A percentile compares a stretch with the other conserved stretches of the same genome.
Evolutionary conservation across 805 yeast species (phyloP).

Genomic region (Hanseniaspora osmophila): DNA sequence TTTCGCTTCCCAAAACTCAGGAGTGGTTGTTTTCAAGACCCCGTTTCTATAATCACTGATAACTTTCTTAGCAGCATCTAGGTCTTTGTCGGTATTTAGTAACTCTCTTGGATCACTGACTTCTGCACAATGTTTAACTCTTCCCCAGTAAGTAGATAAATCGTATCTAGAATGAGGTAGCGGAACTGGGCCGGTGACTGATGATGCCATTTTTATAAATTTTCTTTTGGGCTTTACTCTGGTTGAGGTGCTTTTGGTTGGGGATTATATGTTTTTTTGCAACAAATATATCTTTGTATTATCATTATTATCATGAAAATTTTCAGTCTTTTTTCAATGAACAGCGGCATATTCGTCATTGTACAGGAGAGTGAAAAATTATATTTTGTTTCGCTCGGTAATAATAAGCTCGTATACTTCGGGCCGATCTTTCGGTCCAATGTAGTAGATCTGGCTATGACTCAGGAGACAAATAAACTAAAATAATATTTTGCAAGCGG

Average conservation of each 20-base stretch:
- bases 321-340: too few relatives aligned
- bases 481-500: too few relatives aligned
- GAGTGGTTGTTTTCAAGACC: slow-evolving; percentile 45
- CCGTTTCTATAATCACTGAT: slow-evolving; percentile 68
- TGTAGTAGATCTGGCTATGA: too few relatives aligned
- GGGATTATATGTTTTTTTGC: too few relatives aligned
- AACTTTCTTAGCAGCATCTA: slow-evolving; percentile 47
- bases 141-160: slow-evolving; percentile 74
- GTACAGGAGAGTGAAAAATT: neutral
- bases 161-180: slow-evolving; percentile 75
- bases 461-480: too few relatives aligned
- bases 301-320: too few relatives aligned
- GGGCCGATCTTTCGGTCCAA: too few relatives aligned
- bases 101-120: slow-evolving; percentile 88
- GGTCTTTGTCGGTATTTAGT: slow-evolving; percentile 49
- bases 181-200: slow-evolving; percentile 68
- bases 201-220: slow-evolving; percentile 55
- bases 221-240: neutral
- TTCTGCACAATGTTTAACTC: slow-evolving; percentile 88
- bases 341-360: too few relatives aligned
- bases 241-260: neutral
- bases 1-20: slow-evolving; percentile 82
- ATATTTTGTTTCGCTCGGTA: too few relatives aligned
- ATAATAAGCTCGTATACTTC: too few relatives aligned
- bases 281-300: too few relatives aligned